Base-by-base conservation (phyloP, 1,284 basidiomycete species). In the Veloboletus limbatus region DNA sequence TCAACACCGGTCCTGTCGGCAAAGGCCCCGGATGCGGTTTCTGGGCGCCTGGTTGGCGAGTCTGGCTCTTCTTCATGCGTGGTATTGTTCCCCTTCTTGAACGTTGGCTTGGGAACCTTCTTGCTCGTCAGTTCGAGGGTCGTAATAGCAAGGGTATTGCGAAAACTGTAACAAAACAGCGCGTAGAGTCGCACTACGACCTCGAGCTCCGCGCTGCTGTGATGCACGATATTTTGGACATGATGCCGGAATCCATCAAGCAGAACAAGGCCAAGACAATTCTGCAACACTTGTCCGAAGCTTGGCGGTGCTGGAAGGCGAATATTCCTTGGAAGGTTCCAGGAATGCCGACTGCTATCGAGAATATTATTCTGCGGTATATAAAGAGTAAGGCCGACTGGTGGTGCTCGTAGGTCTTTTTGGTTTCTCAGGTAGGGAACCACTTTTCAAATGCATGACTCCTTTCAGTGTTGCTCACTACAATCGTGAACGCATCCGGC, bases 211-310 rank as follows among this genome's bases (percentile, higher is more conserved):
- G 97, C 53, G 97, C 97, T 0, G 94, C 95, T 43, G 96, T 99
- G 58, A 98, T 99, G 95, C 96, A 98, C 71, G 96, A 99, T 70
- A 97, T 99, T 56, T 77, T 97, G 53, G 93, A 94, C 69, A 92
- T 92, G 93, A 98, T 98, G 96, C 97, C 97, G 1, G 97, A 98
- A 71, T 93, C 90, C 5, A 93, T 99, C 74, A 97, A 97, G 70
- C 92, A 94, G 69, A 98, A 97, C 76, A 98, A 99, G 77, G 86
- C 92, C 36, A 99, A 99, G 78, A 99, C 97, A 14, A 99, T 99
- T 58, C 66, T 99, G 62, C 94, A 97, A 68, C 97, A 99, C 67
- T 71, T 99, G 53, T 96, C 93, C 2, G 97, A 99, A 69, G 96
- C 95, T 8, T 99, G 96, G 95, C 81, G 95, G 59, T 95, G 92